These are phyloP conservation scores for Serendipita vermifera DNA, from an alignment of 768 basidiomycete genomes.

Conservation along the genomic window DNA sequence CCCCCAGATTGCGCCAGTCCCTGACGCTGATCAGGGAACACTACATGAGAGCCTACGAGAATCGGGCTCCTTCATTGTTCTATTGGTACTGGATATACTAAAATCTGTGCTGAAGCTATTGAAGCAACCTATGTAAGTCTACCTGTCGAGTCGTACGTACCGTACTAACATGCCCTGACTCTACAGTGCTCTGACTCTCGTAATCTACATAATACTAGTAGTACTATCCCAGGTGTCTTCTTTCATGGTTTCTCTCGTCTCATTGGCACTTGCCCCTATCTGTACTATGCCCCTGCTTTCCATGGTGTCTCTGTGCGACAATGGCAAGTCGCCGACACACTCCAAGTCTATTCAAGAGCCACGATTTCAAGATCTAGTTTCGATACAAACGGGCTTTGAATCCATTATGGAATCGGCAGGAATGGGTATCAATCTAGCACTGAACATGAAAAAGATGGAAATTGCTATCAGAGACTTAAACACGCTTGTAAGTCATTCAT, in stretches of 20 bases:
- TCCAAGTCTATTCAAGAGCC: background rate
- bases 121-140: conserved; percentile 9
- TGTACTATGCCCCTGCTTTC: background rate
- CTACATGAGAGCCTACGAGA: too few species aligned
- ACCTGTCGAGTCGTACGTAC: background rate
- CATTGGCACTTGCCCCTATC: background rate
- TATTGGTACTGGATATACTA: conserved; percentile 3
- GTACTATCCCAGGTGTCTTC: background rate
- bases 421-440: background rate
- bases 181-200: background rate
- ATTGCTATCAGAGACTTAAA: conserved; percentile 2
- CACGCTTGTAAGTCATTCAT: background rate
- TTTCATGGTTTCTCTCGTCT: background rate
- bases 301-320: background rate
- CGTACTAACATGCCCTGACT: background rate
- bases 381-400: conserved; percentile 5
- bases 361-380: background rate
- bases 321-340: background rate
- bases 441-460: conserved; percentile 4
- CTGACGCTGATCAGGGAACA: too few species aligned
- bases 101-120: background rate
- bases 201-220: background rate
- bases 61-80: background rate
- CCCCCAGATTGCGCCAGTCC: too few species aligned
- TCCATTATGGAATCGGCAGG: background rate